These are phyloP conservation scores for Yarrowia sp. DNA, from an alignment of 805 yeast genomes.

Conservation along the genomic window DNA sequence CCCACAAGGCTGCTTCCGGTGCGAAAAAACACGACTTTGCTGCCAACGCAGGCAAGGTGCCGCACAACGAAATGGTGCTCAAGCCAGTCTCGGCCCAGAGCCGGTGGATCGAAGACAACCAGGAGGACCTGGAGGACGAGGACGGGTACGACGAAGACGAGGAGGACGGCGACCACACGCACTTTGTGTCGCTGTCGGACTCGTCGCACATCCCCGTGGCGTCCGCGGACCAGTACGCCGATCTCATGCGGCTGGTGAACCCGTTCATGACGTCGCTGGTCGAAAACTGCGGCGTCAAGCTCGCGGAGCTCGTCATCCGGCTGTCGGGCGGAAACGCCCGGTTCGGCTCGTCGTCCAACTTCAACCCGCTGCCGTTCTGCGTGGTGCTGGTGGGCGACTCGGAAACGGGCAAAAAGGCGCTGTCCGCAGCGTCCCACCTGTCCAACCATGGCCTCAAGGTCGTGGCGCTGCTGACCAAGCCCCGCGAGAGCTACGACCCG, in stretches of 20 bases:
- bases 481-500: constrained; percentile 13
- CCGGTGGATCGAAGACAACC: constrained; percentile 34
- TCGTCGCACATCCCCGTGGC: constrained; percentile 52
- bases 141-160: constrained; percentile 12
- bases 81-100: constrained; percentile 45
- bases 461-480: constrained; percentile 54
- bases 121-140: constrained; percentile 9
- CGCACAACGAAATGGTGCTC: constrained; percentile 68
- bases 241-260: constrained; percentile 69
- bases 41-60: constrained; percentile 22
- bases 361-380: constrained; percentile 80
- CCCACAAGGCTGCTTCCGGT: too few relatives aligned
- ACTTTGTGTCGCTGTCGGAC: constrained; percentile 40
- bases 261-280: constrained; percentile 61
- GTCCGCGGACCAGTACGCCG: constrained; percentile 79
- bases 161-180: constrained; percentile 14
- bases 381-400: constrained; percentile 71
- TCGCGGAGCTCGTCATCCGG: constrained; percentile 65
- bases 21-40: constrained; percentile 41
- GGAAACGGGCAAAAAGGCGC: constrained; percentile 74
- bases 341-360: constrained; percentile 63
- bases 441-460: constrained; percentile 70
- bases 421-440: constrained; percentile 81
- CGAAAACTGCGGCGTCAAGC: constrained; percentile 74
- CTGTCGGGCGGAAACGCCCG: constrained; percentile 72